Evolutionary conservation across 2,329 filamentous ascomycete genomes (phyloP).

Genomic region (Fusarium equiseti): DNA sequence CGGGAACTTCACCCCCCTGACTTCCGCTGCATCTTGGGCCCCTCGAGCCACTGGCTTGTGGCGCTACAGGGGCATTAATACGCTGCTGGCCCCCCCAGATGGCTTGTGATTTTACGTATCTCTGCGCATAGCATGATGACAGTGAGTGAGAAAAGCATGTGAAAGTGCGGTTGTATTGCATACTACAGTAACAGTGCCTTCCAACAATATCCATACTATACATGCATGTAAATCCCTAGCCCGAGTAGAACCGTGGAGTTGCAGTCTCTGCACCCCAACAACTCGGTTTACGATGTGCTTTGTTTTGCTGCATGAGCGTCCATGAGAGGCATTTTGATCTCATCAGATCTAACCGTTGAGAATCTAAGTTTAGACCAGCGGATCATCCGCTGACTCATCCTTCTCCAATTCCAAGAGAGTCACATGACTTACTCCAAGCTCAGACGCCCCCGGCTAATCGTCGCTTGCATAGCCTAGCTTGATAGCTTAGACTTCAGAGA

Average conservation of each 20-base stretch:
- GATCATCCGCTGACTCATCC: conserved; percentile 26
- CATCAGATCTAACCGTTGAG: conserved; percentile 42
- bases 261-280: conserved; percentile 40
- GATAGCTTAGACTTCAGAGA: conserved; percentile 32
- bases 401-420: not conserved
- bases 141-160: conserved; percentile 37
- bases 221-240: conserved; percentile 6
- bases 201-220: conserved; percentile 6
- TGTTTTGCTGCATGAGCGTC: conserved; percentile 3
- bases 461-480: conserved; percentile 33
- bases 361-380: conserved; percentile 12
- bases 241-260: conserved; percentile 36
- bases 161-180: conserved; percentile 46
- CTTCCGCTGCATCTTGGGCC: conserved; percentile 21
- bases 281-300: conserved; percentile 19
- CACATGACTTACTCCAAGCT: conserved; percentile 23
- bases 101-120: conserved; percentile 23
- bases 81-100: conserved; percentile 9
- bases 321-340: conserved; percentile 22
- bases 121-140: not conserved
- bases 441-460: conserved; percentile 29
- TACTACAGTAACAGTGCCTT: conserved; percentile 21
- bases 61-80: conserved; percentile 33
- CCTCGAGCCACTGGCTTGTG: conserved; percentile 31
- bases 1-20: conserved; percentile 28